These are phyloP conservation scores for sunflower (Helianthus annuus) DNA, from an alignment of 129 eudicot species.

Conservation along the genomic window HanXRQr2.0-SUNRISE NC_035438.2:51749513-51750012, in stretches of 20 bases:
- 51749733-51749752: constrained; percentile 82
- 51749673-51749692: constrained; percentile 73
- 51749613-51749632: constrained; percentile 75
- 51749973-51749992: constrained; percentile 87
- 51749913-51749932: constrained; percentile 88
- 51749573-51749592: constrained; percentile 70
- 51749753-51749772: constrained; percentile 69
- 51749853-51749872: constrained; percentile 81
- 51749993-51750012: constrained; percentile 76
- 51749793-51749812: constrained; percentile 82
- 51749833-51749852: constrained; percentile 77
- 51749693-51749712: constrained; percentile 73
- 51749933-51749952: constrained; percentile 78
- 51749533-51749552: constrained; percentile 41
- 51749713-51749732: constrained; percentile 75
- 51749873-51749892: constrained; percentile 84
- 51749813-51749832: constrained; percentile 84
- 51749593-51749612: constrained; percentile 76
- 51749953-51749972: constrained; percentile 79
- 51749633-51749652: constrained; percentile 72
- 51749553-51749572: constrained; percentile 71
- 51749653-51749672: constrained; percentile 66
- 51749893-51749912: constrained; percentile 82
- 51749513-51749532: constrained; percentile 10
- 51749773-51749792: constrained; percentile 81